phyloP scores from a whole-genome alignment of 2,329 filamentous ascomycete genomes.

The Eurotiales sp. region DNA sequence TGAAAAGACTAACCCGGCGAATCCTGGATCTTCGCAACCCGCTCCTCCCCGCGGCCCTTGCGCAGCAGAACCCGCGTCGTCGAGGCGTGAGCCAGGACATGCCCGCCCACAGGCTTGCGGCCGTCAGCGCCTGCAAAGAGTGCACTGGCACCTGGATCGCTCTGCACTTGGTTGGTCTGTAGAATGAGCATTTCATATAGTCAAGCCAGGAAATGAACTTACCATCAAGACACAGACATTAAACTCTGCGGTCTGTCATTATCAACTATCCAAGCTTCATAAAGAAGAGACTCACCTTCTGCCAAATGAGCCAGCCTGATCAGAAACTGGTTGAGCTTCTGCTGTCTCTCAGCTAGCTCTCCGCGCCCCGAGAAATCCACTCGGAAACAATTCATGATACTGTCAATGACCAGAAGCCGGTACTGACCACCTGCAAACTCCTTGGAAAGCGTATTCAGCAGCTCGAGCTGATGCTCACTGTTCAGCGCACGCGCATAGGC shows the following conservation, averaged over 20 bases:
- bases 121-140: conserved; percentile 66
- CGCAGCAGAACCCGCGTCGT: conserved; percentile 63
- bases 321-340: conserved; percentile 64
- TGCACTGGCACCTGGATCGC: conserved; percentile 64
- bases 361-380: conserved; percentile 65
- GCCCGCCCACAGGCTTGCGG: conserved; percentile 63
- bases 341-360: conserved; percentile 65
- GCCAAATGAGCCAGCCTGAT: conserved; percentile 62
- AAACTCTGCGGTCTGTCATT: conserved; percentile 51
- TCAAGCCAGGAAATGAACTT: conserved; percentile 13
- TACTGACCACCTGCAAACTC: conserved; percentile 63
- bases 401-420: conserved; percentile 64
- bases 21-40: conserved; percentile 66
- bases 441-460: conserved; percentile 58
- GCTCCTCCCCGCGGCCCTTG: conserved; percentile 66
- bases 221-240: conserved; percentile 64
- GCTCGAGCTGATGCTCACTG: conserved; percentile 63
- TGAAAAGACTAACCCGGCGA: conserved; percentile 53
- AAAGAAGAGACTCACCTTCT: conserved; percentile 45
- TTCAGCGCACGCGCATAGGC: conserved; percentile 62
- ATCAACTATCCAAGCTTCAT: background rate
- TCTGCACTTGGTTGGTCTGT: conserved; percentile 68
- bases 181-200: conserved; percentile 4
- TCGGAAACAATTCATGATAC: conserved; percentile 66
- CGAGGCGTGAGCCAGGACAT: conserved; percentile 66